Evolutionary conservation across 345 rosid species (phyloP).

Genomic region (Kandelia obovata): DNA sequence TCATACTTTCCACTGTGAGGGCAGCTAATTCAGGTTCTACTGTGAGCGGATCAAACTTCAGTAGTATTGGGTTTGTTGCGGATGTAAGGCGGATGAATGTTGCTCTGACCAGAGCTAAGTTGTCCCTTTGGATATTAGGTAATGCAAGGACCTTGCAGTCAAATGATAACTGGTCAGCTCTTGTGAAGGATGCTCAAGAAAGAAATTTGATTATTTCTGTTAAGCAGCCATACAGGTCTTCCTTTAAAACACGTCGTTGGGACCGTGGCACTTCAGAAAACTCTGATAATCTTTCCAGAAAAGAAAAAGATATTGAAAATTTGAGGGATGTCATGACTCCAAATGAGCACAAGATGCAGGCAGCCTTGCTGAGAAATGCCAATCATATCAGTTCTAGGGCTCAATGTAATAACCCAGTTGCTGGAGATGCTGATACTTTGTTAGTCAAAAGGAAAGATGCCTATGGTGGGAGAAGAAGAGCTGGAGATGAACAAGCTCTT

Average conservation of each 20-base stretch:
- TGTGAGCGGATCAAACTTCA: slow-evolving; percentile 36
- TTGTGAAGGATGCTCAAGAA: slow-evolving; percentile 77
- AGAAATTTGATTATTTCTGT: slow-evolving; percentile 61
- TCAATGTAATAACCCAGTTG: slow-evolving; percentile 11
- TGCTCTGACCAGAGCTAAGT: slow-evolving; percentile 88
- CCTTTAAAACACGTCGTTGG: slow-evolving; percentile 33
- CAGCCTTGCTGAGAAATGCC: slow-evolving; percentile 19
- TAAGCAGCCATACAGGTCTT: slow-evolving; percentile 51
- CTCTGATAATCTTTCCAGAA: slow-evolving; percentile 22
- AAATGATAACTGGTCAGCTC: slow-evolving; percentile 77
- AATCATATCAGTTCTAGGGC: slow-evolving; percentile 13
- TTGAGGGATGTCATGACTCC: slow-evolving; percentile 19
- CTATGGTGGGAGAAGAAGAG: slow-evolving; percentile 30
- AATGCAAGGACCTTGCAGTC: slow-evolving; percentile 70
- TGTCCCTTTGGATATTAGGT: slow-evolving; percentile 93
- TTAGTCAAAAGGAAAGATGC: slow-evolving; percentile 27
- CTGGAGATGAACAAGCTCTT: slow-evolving; percentile 24
- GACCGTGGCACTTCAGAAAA: slow-evolving; percentile 22
- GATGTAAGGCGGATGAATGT: slow-evolving; percentile 96
- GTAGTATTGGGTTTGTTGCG: slow-evolving; percentile 87
- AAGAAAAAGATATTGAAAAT: slow-evolving; percentile 25
- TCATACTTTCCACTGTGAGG: slow-evolving; percentile 90
- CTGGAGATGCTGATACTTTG: slow-evolving; percentile 23
- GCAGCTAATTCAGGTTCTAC: slow-evolving; percentile 49
- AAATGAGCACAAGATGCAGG: slow-evolving; percentile 25